Conservation (phyloP, 495 filamentous ascomycete species). For the Penicillium dipodomyicola region DNA sequence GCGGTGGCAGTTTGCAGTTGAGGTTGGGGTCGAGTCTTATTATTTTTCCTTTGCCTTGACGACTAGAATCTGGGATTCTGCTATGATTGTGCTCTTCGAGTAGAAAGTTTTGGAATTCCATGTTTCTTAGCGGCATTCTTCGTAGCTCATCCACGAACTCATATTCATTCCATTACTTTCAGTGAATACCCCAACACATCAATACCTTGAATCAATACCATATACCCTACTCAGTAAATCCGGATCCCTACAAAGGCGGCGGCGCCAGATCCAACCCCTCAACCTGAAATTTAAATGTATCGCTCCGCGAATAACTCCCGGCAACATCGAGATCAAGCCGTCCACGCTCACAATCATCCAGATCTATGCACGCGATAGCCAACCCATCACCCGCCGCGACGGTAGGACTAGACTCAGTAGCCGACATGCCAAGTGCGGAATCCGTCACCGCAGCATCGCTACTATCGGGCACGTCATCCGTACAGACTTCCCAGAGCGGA, state of each 20-base stretch:
- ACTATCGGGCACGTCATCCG: slow-evolving; percentile 48
- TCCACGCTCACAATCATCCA: slow-evolving; percentile 63
- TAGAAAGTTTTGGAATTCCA: neutral
- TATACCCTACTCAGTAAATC: neutral
- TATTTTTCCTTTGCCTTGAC: neutral
- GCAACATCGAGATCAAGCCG: slow-evolving; percentile 67
- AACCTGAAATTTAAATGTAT: slow-evolving; percentile 76
- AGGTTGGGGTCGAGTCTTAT: neutral
- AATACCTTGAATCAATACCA: neutral
- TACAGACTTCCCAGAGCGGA: slow-evolving; percentile 73
- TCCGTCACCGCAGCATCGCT: slow-evolving; percentile 14
- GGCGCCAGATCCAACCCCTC: slow-evolving; percentile 73
- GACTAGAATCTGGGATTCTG: slow-evolving; percentile 7
- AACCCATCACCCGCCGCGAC: slow-evolving; percentile 32
- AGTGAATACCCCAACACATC: neutral
- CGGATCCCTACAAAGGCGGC: slow-evolving; percentile 36
- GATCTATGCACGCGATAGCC: slow-evolving; percentile 51
- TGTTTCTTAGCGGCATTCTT: slow-evolving; percentile 2
- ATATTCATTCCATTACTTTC: neutral
- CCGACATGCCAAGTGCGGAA: slow-evolving; percentile 2
- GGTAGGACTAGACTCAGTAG: neutral
- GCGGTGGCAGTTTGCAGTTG: neutral
- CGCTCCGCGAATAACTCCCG: slow-evolving; percentile 77
- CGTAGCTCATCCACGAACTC: neutral
- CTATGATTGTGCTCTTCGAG: slow-evolving; percentile 5